A percentile compares a stretch with the other conserved stretches of the same genome.
Evolutionary conservation across 495 filamentous ascomycete genomes (phyloP).

Genomic region (Penicillium robsamsonii): DNA sequence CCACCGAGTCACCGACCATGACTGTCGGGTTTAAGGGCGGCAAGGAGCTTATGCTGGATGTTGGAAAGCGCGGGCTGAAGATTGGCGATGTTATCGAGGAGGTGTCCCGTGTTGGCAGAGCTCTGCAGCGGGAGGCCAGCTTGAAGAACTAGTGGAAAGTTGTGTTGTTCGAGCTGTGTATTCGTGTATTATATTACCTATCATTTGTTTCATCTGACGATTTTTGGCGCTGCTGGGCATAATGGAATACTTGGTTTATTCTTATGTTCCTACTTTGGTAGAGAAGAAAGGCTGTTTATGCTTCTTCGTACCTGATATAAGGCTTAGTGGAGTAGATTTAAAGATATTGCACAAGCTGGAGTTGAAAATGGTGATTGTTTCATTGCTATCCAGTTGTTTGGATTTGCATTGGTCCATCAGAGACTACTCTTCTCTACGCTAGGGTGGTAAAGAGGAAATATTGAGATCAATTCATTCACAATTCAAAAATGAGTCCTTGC

Average conservation of each 20-base stretch:
- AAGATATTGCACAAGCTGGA: neutral
- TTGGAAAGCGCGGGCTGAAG: constrained; percentile 78
- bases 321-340: neutral
- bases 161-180: constrained; percentile 21
- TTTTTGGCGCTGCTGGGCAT: constrained; percentile 8
- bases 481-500: neutral
- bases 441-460: neutral
- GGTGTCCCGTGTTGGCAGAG: constrained; percentile 82
- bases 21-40: constrained; percentile 66
- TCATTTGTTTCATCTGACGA: constrained; percentile 12
- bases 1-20: constrained; percentile 53
- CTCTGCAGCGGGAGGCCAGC: constrained; percentile 76
- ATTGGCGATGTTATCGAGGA: constrained; percentile 87
- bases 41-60: constrained; percentile 56
- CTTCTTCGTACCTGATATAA: neutral
- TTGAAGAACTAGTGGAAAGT: constrained; percentile 45
- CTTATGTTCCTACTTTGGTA: neutral
- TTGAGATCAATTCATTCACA: neutral
- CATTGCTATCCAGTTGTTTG: neutral
- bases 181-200: constrained; percentile 32
- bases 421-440: neutral
- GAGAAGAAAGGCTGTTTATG: neutral
- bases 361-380: neutral
- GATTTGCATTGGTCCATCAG: neutral
- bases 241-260: constrained; percentile 2